Conservation (phyloP, 2,329 filamentous ascomycete genomes). For the Aspergillus persii region DNA sequence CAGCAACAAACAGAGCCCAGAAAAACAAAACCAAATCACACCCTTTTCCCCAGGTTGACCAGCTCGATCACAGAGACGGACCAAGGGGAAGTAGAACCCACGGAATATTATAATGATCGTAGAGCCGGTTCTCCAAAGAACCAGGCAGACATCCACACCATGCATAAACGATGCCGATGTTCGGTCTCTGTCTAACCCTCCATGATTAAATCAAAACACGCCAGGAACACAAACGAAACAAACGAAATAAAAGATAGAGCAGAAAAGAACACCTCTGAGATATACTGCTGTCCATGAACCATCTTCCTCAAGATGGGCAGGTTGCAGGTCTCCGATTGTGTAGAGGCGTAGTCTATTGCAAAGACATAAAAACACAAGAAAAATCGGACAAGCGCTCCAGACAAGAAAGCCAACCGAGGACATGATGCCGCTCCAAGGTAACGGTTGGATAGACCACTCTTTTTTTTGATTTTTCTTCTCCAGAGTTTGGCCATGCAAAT, state of each 20-base stretch:
- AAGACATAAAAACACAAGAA: slow-evolving; percentile 3
- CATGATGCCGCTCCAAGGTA: not conserved
- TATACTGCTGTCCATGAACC: not conserved
- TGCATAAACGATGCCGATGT: not conserved
- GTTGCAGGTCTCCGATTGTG: not conserved
- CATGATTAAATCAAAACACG: not conserved
- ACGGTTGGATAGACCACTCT: not conserved
- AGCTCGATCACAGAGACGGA: not conserved
- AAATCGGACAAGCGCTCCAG: slow-evolving; percentile 15
- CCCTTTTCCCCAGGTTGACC: not conserved
- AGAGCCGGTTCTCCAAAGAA: not conserved
- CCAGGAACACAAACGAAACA: not conserved
- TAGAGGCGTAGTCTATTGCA: slow-evolving; percentile 13
- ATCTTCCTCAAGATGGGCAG: not conserved
- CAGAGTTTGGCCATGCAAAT: not conserved
- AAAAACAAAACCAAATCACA: not conserved
- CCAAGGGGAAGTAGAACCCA: not conserved
- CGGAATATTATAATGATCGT: slow-evolving; percentile 10
- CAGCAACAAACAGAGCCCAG: slow-evolving; percentile 14
- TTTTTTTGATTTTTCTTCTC: slow-evolving; percentile 4
- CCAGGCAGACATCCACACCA: slow-evolving; percentile 1
- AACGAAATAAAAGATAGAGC: not conserved
- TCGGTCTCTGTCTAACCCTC: slow-evolving; percentile 1
- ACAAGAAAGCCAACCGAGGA: not conserved
- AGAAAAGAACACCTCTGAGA: not conserved